These are phyloP conservation scores for Tetrapyrgos nigripes DNA, from an alignment of 1,284 basidiomycete species.

Conservation along the genomic window DNA sequence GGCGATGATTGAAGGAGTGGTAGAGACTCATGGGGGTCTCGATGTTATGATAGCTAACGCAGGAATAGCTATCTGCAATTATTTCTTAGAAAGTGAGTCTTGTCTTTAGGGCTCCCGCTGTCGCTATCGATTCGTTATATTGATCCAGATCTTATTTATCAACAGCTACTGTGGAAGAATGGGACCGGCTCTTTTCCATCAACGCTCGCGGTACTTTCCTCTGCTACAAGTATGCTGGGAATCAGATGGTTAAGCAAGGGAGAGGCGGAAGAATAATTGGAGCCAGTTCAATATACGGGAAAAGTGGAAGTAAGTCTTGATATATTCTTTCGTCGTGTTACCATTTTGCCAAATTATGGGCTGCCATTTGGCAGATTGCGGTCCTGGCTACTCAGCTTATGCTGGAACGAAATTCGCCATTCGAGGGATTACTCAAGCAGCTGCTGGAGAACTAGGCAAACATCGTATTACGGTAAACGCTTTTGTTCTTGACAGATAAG, in stretches of 20 bases:
- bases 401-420: conserved; percentile 36
- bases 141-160: not conserved
- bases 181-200: conserved; percentile 17
- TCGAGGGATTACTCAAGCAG: too few species aligned
- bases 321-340: not conserved
- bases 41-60: conserved; percentile 43
- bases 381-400: conserved; percentile 25
- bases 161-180: conserved; percentile 20
- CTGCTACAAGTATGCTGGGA: conserved; percentile 37
- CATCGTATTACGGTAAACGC: conserved; percentile 15
- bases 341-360: not conserved
- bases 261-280: conserved; percentile 47
- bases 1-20: too few species aligned
- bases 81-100: conserved; percentile 7
- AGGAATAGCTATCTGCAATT: conserved; percentile 21
- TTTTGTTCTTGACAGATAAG: too few species aligned
- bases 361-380: too few species aligned
- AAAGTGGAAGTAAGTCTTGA: conserved; percentile 28
- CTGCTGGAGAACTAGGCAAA: conserved; percentile 8
- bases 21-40: too few species aligned
- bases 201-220: too few species aligned
- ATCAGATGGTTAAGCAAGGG: conserved; percentile 36
- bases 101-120: too few species aligned
- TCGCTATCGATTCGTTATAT: not conserved
- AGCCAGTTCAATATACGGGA: conserved; percentile 39